Conservation (phyloP, 768 basidiomycete species). For the Mycena rebaudengoi region DNA sequence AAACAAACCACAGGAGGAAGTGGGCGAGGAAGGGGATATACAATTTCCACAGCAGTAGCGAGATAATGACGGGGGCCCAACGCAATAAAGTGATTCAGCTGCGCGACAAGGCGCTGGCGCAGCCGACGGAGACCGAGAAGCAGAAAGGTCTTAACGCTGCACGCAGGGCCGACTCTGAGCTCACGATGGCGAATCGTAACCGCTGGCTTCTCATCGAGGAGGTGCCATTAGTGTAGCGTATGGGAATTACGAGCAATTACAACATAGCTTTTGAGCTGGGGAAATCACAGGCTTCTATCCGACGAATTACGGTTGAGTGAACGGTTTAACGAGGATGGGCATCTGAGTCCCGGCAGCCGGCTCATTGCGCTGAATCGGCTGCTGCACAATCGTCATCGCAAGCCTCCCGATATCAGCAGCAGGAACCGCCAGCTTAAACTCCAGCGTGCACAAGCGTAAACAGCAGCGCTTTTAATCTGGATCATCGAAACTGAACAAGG, state of each 20-base stretch:
- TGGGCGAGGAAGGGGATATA: slow-evolving; percentile 4
- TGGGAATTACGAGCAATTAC: too few relatives aligned
- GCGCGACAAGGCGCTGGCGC: slow-evolving; percentile 3
- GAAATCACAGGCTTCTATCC: too few relatives aligned
- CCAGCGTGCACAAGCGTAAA: too few relatives aligned
- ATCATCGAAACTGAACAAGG: background rate
- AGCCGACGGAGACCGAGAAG: background rate
- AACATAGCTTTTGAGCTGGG: too few relatives aligned
- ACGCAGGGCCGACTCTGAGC: background rate
- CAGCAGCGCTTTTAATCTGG: background rate
- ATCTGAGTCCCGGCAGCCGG: too few relatives aligned
- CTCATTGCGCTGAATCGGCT: too few relatives aligned
- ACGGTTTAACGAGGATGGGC: too few relatives aligned
- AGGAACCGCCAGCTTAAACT: too few relatives aligned
- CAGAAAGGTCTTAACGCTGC: slow-evolving; percentile 2
- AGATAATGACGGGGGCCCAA: background rate
- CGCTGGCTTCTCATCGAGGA: background rate
- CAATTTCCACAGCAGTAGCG: background rate
- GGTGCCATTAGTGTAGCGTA: background rate
- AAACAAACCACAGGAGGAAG: background rate
- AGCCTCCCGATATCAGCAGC: too few relatives aligned
- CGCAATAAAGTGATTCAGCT: background rate
- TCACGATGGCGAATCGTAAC: background rate
- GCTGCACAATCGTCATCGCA: too few relatives aligned
- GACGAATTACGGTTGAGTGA: too few relatives aligned